phyloP scores from a whole-genome alignment of 805 yeast genomes.

The Torulaspora quercuum region DNA sequence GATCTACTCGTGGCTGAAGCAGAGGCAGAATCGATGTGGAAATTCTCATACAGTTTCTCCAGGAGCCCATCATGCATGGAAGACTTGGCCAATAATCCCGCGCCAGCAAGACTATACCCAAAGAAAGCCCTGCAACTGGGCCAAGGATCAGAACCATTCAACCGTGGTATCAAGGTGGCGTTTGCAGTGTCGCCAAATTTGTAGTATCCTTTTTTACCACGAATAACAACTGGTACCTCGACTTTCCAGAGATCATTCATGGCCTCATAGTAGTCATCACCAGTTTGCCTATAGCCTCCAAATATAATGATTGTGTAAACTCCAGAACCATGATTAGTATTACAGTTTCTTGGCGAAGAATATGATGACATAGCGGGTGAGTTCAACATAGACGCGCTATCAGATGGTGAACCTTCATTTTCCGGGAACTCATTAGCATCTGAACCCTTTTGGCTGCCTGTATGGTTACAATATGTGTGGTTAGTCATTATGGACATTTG shows the following conservation, averaged over 20 bases:
- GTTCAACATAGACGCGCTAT: not conserved
- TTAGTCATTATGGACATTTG: constrained; percentile 27
- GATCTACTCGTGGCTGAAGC: constrained; percentile 8
- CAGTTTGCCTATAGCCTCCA: constrained; percentile 47
- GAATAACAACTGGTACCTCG: constrained; percentile 38
- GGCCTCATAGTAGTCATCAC: constrained; percentile 35
- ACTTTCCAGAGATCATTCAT: constrained; percentile 43
- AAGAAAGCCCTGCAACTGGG: constrained; percentile 41
- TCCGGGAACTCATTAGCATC: constrained; percentile 8
- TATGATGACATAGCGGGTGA: constrained; percentile 10
- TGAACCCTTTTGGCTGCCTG: constrained; percentile 5
- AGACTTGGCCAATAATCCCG: constrained; percentile 13
- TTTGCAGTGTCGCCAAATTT: constrained; percentile 38
- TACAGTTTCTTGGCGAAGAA: constrained; percentile 3
- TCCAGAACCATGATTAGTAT: constrained; percentile 14
- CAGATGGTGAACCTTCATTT: constrained; percentile 7
- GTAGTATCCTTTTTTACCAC: constrained; percentile 37
- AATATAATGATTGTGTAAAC: constrained; percentile 36
- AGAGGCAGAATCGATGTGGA: constrained; percentile 17
- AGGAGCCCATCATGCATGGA: constrained; percentile 20
- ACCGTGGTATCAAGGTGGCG: constrained; percentile 34
- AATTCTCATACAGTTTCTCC: constrained; percentile 23
- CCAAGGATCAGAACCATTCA: constrained; percentile 19
- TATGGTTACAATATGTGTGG: constrained; percentile 1
- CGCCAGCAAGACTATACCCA: constrained; percentile 29